Evolutionary conservation across 208 protist genomes (phyloP).

Genomic region (Vickermania spadyakhi): DNA sequence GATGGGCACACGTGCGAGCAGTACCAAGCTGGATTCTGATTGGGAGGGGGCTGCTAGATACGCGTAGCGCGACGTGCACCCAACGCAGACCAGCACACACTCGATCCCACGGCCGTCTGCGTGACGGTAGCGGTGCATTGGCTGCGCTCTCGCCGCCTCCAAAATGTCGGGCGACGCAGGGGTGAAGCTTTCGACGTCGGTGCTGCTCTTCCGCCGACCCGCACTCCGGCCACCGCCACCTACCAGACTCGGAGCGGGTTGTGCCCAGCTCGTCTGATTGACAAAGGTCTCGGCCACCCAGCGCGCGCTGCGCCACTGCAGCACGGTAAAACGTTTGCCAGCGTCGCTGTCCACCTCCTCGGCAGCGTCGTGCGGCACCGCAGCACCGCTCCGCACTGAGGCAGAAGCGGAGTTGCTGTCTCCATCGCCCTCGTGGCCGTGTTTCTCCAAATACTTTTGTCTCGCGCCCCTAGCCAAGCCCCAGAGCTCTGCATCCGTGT

Average conservation of each 20-base stretch:
- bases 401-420: neutral
- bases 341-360: no score
- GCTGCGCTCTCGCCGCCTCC: slow-evolving; percentile 8
- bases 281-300: slow-evolving; percentile 60
- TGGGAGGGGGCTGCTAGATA: slow-evolving; percentile 56
- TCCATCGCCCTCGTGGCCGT: neutral
- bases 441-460: neutral
- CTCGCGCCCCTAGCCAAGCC: neutral
- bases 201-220: neutral
- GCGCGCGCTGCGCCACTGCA: slow-evolving; percentile 38
- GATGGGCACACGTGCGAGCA: neutral
- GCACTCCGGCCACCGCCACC: neutral
- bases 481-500: neutral
- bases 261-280: slow-evolving; percentile 64
- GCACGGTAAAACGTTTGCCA: slow-evolving; percentile 10
- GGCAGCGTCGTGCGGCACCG: neutral
- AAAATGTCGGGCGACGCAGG: slow-evolving; percentile 7
- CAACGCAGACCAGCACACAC: slow-evolving; percentile 41
- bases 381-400: neutral
- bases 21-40: neutral
- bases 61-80: slow-evolving; percentile 46
- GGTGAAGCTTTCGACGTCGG: neutral
- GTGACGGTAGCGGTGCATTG: slow-evolving; percentile 25
- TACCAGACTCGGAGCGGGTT: neutral
- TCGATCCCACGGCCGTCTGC: slow-evolving; percentile 69